A percentile compares a stretch with the other conserved stretches of the same genome.
These are phyloP conservation scores for Neonectria hederae DNA, from an alignment of 2,329 filamentous ascomycete species.

Conservation along the genomic window DNA sequence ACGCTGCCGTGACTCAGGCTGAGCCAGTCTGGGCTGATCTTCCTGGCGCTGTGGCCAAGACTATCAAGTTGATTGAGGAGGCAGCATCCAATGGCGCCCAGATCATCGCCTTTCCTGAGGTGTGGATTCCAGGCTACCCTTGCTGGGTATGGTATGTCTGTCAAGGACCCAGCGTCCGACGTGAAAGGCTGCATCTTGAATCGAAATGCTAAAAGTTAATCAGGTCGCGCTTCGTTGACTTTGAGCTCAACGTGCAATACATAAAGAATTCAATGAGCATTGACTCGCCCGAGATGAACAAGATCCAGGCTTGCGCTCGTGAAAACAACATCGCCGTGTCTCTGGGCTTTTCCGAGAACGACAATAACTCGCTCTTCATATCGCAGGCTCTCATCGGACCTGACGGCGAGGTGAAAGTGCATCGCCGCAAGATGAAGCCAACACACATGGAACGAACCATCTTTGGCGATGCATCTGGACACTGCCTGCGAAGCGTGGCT, in stretches of 20 bases:
- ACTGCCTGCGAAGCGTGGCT: constrained; percentile 50
- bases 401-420: constrained; percentile 49
- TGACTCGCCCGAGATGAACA: constrained; percentile 50
- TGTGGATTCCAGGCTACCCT: constrained; percentile 63
- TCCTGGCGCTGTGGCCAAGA: constrained; percentile 4
- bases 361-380: constrained; percentile 52
- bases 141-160: constrained; percentile 47
- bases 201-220: background rate
- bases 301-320: constrained; percentile 44
- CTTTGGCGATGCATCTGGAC: constrained; percentile 55
- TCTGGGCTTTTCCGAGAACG: constrained; percentile 54
- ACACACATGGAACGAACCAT: constrained; percentile 61
- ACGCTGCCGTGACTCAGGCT: constrained; percentile 21
- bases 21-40: constrained; percentile 18
- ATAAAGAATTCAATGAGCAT: constrained; percentile 53
- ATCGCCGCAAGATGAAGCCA: constrained; percentile 60
- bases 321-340: constrained; percentile 50
- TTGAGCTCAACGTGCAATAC: constrained; percentile 40
- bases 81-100: constrained; percentile 62
- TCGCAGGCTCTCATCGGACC: constrained; percentile 54
- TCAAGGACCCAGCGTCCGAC: constrained; percentile 23
- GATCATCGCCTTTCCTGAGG: constrained; percentile 62
- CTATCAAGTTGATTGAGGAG: constrained; percentile 61
- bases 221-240: constrained; percentile 35
- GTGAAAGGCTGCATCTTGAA: no score